Base-by-base conservation (phyloP, 306 rosid genomes). In the Prunus mira region DNA sequence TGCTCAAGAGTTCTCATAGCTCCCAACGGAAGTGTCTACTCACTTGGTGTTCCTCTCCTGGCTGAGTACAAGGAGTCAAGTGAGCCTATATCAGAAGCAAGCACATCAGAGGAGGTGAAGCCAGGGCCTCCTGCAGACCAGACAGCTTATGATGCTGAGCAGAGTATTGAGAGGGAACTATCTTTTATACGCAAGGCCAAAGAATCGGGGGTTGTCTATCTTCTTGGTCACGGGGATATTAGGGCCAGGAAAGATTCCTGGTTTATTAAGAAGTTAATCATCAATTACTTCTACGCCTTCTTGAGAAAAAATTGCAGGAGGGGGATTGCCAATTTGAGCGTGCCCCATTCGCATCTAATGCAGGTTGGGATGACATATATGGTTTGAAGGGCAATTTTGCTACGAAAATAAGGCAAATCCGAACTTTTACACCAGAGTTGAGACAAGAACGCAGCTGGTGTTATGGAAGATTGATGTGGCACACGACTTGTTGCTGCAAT, bases 291-390 rank as follows among this genome's bases (percentile, higher is more conserved):
- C 38, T 94, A 94, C 34, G 96, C 97, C 5, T 92, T 92, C 79
- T 84, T 94, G 82, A 92, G 98, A 78, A 94, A 90, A 81, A 94
- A 94, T 74, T 89, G 98, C 87, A 76, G 98, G 78, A 86, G 97
- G 79, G 98, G 98, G 27, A 92, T 86, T 82, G 89, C 98, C 12
- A 94, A 87, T 75, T 82, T 92, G 83, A 94, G 96, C 34, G 98
- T 94, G 54, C 98, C 97, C 47, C 98, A 94, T 81, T 86, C 98
- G 14, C 82, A 94, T 82, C 87, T 94, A 79, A 90, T 94, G 88
- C 98, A 94, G 89, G 98, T 94, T 68, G 93, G 97, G 80, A 94
- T 94, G 98, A 90, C 96, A 65, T 94, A 94, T 82, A 94, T 94
- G 98, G 98, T 94, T 64, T 94, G 89, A 94, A 32, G 82, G 64